These are phyloP conservation scores for Skeletonema tropicum DNA, from an alignment of 108 stramenopile genomes.

Conservation along the genomic window DNA sequence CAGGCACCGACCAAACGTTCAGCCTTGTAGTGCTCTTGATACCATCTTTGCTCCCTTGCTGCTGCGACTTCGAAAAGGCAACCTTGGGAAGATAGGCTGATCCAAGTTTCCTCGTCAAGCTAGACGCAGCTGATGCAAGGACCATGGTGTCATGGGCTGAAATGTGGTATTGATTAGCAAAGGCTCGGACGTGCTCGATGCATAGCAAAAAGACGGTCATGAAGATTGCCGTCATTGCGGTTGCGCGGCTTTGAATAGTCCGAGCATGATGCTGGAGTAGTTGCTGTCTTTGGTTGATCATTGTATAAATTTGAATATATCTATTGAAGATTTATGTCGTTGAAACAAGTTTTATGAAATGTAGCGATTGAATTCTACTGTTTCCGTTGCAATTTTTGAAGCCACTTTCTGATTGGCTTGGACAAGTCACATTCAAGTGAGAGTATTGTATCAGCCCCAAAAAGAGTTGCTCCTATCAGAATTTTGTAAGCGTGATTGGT, in stretches of 20 bases:
- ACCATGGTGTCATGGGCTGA: conserved; percentile 45
- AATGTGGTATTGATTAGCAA: conserved; percentile 47
- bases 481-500: not conserved
- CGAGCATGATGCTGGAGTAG: conserved; percentile 32
- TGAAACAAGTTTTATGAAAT: not conserved
- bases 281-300: conserved; percentile 18
- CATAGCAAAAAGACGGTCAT: conserved; percentile 48
- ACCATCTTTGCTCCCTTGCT: not conserved
- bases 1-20: conserved; percentile 46
- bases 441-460: not conserved
- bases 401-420: not conserved
- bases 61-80: conserved; percentile 4
- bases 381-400: not conserved
- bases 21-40: conserved; percentile 25
- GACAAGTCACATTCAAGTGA: not conserved
- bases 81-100: conserved; percentile 20
- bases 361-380: not conserved
- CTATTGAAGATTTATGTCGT: not conserved
- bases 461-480: not conserved
- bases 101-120: conserved; percentile 29
- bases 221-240: conserved; percentile 47
- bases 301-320: conserved; percentile 3
- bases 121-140: conserved; percentile 41
- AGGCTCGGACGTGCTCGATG: conserved; percentile 47
- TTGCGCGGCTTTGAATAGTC: conserved; percentile 29